phyloP scores from a whole-genome alignment of 2,329 filamentous ascomycete genomes.

The Fusarium virguliforme region DNA sequence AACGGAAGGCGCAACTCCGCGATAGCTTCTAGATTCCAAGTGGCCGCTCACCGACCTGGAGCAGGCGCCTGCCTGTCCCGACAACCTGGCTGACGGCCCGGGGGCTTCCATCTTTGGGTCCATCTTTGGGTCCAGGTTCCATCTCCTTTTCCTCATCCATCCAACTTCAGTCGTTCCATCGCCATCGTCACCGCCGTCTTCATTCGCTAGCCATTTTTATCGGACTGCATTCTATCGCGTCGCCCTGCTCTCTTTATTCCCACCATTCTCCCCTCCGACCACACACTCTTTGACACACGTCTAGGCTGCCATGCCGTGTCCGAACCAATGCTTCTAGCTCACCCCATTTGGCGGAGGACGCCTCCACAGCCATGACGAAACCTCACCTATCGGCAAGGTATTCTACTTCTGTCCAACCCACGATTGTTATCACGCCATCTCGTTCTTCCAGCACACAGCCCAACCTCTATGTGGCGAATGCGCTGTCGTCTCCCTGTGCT shows the following conservation, averaged over 20 bases:
- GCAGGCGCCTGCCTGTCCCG: constrained; percentile 20
- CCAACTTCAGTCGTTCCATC: background rate
- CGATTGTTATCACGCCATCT: constrained; percentile 50
- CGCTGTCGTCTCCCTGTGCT: constrained; percentile 51
- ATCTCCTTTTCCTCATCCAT: background rate
- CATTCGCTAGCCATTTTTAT: constrained; percentile 17
- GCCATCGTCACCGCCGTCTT: background rate
- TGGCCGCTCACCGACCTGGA: constrained; percentile 29
- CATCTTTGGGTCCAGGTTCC: background rate
- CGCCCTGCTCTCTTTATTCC: constrained; percentile 2
- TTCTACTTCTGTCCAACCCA: constrained; percentile 56
- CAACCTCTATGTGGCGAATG: constrained; percentile 57
- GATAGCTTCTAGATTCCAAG: constrained; percentile 27
- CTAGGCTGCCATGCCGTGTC: constrained; percentile 44
- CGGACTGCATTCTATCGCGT: background rate
- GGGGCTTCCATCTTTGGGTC: background rate
- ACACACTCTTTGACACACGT: constrained; percentile 6
- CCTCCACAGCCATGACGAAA: constrained; percentile 43
- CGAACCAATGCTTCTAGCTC: constrained; percentile 47
- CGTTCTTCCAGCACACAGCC: background rate
- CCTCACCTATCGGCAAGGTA: constrained; percentile 37
- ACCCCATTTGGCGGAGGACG: background rate
- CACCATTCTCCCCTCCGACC: background rate
- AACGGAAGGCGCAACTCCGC: constrained; percentile 13
- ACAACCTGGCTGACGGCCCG: constrained; percentile 27